A percentile compares a stretch with the other conserved stretches of the same genome.
phyloP scores from a whole-genome alignment of 371 early-diverging fungal species.

The Rhizopus stolonifer region DNA sequence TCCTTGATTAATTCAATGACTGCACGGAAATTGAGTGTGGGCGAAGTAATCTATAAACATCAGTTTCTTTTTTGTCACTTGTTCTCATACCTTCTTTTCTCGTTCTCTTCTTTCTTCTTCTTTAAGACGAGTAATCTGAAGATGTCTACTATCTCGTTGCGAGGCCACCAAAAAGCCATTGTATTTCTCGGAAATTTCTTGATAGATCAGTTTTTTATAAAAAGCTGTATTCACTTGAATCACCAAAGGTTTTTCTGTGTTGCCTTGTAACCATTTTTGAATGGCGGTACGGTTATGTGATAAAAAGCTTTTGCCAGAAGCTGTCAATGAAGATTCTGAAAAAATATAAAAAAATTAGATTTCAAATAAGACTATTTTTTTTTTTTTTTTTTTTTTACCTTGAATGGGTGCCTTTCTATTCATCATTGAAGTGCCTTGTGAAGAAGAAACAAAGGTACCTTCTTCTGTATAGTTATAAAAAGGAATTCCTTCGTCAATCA shows the following conservation, averaged over 20 bases:
- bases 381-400: constrained; percentile 9
- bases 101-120: constrained; percentile 33
- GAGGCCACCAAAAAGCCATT: constrained; percentile 38
- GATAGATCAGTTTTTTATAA: constrained; percentile 59
- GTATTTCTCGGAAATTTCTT: constrained; percentile 56
- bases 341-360: not conserved
- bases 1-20: constrained; percentile 75
- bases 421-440: constrained; percentile 16
- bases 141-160: constrained; percentile 32
- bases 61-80: not conserved
- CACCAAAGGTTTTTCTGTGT: constrained; percentile 27
- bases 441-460: constrained; percentile 10
- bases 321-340: constrained; percentile 12
- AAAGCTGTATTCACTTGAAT: constrained; percentile 46
- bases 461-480: constrained; percentile 44
- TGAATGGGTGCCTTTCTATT: constrained; percentile 7
- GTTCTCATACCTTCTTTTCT: constrained; percentile 10
- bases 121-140: constrained; percentile 35
- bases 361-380: not conserved
- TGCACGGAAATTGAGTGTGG: constrained; percentile 67
- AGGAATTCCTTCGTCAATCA: constrained; percentile 45
- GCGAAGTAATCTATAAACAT: constrained; percentile 5
- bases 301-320: constrained; percentile 14
- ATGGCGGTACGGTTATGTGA: constrained; percentile 15
- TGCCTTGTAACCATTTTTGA: constrained; percentile 40